These are phyloP conservation scores for Diplodia seriata DNA, from an alignment of 2,329 filamentous ascomycete genomes.

Conservation along the genomic window DNA sequence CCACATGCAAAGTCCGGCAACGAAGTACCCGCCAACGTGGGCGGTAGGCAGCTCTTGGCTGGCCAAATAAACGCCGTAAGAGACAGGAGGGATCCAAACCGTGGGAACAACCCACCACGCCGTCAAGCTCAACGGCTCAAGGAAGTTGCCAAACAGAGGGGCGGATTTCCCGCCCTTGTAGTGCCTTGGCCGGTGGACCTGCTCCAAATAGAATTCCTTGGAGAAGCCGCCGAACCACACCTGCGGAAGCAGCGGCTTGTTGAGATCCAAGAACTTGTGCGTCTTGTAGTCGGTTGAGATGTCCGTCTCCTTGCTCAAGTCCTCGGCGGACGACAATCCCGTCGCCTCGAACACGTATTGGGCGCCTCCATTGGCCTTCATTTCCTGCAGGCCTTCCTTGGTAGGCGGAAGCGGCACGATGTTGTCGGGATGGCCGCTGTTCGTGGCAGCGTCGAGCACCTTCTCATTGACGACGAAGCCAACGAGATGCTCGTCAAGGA, in stretches of 20 bases:
- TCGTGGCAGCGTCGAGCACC: slow-evolving; percentile 57
- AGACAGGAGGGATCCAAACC: slow-evolving; percentile 82
- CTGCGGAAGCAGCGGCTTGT: slow-evolving; percentile 82
- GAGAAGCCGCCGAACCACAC: slow-evolving; percentile 86
- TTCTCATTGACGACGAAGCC: slow-evolving; percentile 76
- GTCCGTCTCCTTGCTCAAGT: slow-evolving; percentile 87
- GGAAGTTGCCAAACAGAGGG: slow-evolving; percentile 94
- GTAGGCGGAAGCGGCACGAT: slow-evolving; percentile 61
- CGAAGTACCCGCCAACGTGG: slow-evolving; percentile 61
- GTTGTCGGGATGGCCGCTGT: slow-evolving; percentile 56
- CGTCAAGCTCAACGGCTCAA: slow-evolving; percentile 96
- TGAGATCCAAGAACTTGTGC: slow-evolving; percentile 93
- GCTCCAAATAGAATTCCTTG: slow-evolving; percentile 96
- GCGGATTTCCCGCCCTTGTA: slow-evolving; percentile 94
- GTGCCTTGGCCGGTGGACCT: slow-evolving; percentile 93
- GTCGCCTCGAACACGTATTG: slow-evolving; percentile 66
- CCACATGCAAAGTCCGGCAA: slow-evolving; percentile 79
- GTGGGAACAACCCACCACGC: slow-evolving; percentile 90
- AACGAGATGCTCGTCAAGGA: slow-evolving; percentile 84
- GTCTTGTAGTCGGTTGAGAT: slow-evolving; percentile 76
- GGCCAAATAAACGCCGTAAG: slow-evolving; percentile 74
- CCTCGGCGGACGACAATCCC: slow-evolving; percentile 87
- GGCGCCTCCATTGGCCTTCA: slow-evolving; percentile 58
- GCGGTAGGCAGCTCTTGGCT: slow-evolving; percentile 37
- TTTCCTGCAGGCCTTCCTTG: slow-evolving; percentile 55